Conservation (phyloP, 148 eudicot species). For the Chenopodium formosanum region DNA sequence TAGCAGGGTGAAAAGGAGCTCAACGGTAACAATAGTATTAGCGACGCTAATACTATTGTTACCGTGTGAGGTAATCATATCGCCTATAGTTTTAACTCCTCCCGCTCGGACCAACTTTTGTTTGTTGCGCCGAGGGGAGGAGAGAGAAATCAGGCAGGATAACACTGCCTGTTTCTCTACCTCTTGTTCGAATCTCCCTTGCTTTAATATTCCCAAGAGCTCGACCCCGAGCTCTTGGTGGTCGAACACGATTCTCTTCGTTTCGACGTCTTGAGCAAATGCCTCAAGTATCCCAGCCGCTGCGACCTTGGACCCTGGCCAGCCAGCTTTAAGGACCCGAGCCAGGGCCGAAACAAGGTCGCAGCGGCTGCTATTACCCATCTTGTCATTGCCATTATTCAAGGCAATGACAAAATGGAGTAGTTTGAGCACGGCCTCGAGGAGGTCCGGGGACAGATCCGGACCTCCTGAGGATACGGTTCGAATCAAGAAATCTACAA, state of each 20-base stretch:
- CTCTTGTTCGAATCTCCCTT: background rate
- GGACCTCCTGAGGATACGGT: constrained; percentile 8
- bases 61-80: background rate
- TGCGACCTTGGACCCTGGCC: constrained; percentile 28
- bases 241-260: constrained; percentile 30
- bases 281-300: constrained; percentile 33
- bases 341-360: constrained; percentile 10
- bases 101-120: constrained; percentile 40
- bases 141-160: constrained; percentile 26
- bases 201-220: background rate
- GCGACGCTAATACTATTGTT: background rate
- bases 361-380: background rate
- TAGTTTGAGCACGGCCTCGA: constrained; percentile 36
- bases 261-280: constrained; percentile 20
- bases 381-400: background rate
- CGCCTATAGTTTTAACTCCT: constrained; percentile 22
- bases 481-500: constrained; percentile 26
- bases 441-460: constrained; percentile 19
- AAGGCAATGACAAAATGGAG: constrained; percentile 27
- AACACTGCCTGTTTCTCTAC: constrained; percentile 21
- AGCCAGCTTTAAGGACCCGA: constrained; percentile 27
- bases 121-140: constrained; percentile 37
- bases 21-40: constrained; percentile 4
- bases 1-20: constrained; percentile 37
- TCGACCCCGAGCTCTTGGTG: constrained; percentile 18